A percentile compares a stretch with the other conserved stretches of the same genome.
Evolutionary conservation across 306 rosid species (phyloP).

Genomic region (Pterocarpus macrocarpus): DNA sequence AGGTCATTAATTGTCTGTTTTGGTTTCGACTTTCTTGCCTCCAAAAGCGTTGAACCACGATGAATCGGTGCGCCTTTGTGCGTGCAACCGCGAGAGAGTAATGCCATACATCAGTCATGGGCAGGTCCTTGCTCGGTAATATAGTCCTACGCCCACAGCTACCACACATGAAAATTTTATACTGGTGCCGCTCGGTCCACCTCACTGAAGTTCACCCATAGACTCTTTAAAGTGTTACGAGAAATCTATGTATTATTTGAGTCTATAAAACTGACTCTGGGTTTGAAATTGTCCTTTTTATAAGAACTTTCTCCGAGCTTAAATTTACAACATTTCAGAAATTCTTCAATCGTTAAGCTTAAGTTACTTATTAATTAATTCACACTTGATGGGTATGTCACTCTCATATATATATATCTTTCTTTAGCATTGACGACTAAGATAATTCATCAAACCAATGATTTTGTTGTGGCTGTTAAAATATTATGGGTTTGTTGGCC

Average conservation of each 20-base stretch:
- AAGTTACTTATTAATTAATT: neutral
- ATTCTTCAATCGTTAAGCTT: neutral
- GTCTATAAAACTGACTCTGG: too few species aligned
- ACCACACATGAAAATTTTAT: neutral
- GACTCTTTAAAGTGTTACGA: too few species aligned
- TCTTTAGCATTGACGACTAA: neutral
- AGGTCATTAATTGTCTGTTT: neutral
- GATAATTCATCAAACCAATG: neutral
- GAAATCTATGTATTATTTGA: too few species aligned
- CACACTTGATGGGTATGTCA: neutral
- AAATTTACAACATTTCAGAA: too few species aligned
- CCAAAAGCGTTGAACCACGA: neutral
- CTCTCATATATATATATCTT: neutral
- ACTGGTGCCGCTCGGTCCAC: neutral
- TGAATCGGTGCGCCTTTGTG: neutral
- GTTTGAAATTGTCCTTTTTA: neutral
- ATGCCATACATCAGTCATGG: neutral
- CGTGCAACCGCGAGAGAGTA: conserved; percentile 21
- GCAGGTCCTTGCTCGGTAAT: too few species aligned
- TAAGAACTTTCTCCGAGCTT: neutral
- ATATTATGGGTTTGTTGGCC: neutral
- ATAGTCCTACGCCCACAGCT: too few species aligned
- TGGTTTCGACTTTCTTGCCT: neutral
- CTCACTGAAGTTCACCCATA: too few species aligned
- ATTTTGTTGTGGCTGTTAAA: neutral